Conservation (phyloP, 371 early-diverging fungal genomes). For the Choanephora cucurbitarum region DNA sequence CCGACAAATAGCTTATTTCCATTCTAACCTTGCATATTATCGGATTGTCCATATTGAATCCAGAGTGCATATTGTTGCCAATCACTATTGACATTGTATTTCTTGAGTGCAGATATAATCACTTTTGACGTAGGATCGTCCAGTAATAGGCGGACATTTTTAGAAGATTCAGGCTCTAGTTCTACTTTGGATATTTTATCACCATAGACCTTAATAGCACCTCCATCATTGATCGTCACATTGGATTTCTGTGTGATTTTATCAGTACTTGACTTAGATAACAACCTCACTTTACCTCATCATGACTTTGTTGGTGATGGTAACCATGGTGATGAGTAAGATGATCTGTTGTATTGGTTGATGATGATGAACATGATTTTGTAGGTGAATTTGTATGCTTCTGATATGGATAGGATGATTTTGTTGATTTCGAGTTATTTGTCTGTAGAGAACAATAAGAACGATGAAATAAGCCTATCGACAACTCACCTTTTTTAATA, state of each 20-base stretch:
- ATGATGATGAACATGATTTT: conserved; percentile 9
- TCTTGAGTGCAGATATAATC: conserved; percentile 82
- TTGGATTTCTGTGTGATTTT: conserved; percentile 20
- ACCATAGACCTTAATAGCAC: conserved; percentile 76
- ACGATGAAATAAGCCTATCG: too few species aligned
- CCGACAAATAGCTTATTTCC: too few species aligned
- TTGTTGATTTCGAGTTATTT: conserved; percentile 1
- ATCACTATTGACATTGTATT: conserved; percentile 89
- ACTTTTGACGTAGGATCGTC: conserved; percentile 88
- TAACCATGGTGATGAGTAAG: conserved; percentile 5
- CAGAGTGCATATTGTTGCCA: conserved; percentile 88
- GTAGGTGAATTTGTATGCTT: conserved; percentile 21
- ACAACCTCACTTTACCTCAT: conserved; percentile 9
- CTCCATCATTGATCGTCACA: conserved; percentile 58
- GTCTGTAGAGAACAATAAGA: not conserved
- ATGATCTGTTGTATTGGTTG: not conserved
- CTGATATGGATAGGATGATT: conserved; percentile 5
- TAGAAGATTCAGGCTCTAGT: conserved; percentile 77
- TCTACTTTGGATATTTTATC: conserved; percentile 70
- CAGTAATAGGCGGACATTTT: conserved; percentile 80
- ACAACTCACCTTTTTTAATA: conserved; percentile 10
- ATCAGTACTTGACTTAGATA: not conserved
- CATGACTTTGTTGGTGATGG: not conserved
- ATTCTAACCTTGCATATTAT: conserved; percentile 45
- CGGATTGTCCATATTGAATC: conserved; percentile 65